A percentile compares a stretch with the other conserved stretches of the same genome.
phyloP scores from a whole-genome alignment of 345 rosid genomes.

The Corymbia maculata region DNA sequence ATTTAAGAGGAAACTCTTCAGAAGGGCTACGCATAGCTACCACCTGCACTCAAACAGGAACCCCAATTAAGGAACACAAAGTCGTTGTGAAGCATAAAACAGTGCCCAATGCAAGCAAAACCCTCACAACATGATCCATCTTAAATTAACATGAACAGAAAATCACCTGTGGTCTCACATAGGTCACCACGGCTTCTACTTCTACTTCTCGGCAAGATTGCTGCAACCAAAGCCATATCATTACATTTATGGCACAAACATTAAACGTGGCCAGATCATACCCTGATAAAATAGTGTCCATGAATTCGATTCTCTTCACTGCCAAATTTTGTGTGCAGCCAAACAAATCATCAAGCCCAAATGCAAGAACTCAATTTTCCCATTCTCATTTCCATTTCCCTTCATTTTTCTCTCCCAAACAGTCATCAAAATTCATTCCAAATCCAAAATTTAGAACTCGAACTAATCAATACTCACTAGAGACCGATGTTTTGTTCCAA shows the following conservation, averaged over 20 bases:
- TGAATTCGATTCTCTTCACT: background rate
- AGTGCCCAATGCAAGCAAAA: background rate
- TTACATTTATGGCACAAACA: no score
- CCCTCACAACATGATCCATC: background rate
- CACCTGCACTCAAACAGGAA: background rate
- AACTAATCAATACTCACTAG: conserved; percentile 25
- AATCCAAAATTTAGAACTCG: no score
- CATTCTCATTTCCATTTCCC: background rate
- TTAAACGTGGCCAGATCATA: no score
- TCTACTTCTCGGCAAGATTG: no score
- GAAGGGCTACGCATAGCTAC: background rate
- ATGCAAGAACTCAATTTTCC: background rate
- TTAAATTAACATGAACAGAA: conserved; percentile 4
- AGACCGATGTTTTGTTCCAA: conserved; percentile 89
- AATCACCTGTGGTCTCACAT: conserved; percentile 6
- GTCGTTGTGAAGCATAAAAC: background rate
- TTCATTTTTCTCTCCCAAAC: background rate
- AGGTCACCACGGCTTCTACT: no score
- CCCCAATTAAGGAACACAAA: no score
- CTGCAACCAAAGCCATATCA: no score
- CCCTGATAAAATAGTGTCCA: no score
- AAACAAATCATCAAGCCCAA: background rate
- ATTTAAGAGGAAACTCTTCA: no score
- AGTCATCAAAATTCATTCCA: background rate
- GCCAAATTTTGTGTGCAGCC: background rate